Conservation (phyloP, 805 yeast species). For the fission yeast (Schizosaccharomyces pombe) region DNA sequence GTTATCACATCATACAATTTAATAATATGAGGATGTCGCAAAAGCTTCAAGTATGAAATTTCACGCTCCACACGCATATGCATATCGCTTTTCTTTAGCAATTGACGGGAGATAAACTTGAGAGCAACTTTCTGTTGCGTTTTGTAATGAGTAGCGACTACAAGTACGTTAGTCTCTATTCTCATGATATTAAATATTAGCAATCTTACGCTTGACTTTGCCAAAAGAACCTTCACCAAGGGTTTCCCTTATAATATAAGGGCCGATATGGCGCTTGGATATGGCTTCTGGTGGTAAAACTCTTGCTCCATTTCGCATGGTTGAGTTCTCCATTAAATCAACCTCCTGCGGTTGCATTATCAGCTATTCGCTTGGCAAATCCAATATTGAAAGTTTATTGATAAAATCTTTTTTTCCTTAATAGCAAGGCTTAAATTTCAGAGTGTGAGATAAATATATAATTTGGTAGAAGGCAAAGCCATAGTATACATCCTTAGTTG, state of each 20-base stretch:
- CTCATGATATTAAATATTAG: not conserved
- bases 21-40: slow-evolving; percentile 90
- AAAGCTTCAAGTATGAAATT: slow-evolving; percentile 61
- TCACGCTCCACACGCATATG: slow-evolving; percentile 91
- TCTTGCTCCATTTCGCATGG: not conserved
- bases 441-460: no score
- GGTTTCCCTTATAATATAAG: slow-evolving; percentile 78
- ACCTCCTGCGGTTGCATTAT: no score
- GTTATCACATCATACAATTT: slow-evolving; percentile 87
- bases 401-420: no score
- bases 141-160: slow-evolving; percentile 34
- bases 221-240: slow-evolving; percentile 94
- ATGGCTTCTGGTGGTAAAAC: not conserved
- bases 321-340: slow-evolving; percentile 1
- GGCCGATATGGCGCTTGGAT: slow-evolving; percentile 27
- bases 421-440: no score
- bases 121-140: slow-evolving; percentile 85
- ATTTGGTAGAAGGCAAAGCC: no score
- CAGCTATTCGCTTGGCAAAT: no score
- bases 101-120: slow-evolving; percentile 76
- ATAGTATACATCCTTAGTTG: no score
- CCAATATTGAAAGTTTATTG: no score
- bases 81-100: slow-evolving; percentile 86
- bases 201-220: slow-evolving; percentile 69
- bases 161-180: not conserved